These are phyloP conservation scores for Petunia axillaris DNA, from an alignment of 257 asterid species.

Conservation along the genomic window DNA sequence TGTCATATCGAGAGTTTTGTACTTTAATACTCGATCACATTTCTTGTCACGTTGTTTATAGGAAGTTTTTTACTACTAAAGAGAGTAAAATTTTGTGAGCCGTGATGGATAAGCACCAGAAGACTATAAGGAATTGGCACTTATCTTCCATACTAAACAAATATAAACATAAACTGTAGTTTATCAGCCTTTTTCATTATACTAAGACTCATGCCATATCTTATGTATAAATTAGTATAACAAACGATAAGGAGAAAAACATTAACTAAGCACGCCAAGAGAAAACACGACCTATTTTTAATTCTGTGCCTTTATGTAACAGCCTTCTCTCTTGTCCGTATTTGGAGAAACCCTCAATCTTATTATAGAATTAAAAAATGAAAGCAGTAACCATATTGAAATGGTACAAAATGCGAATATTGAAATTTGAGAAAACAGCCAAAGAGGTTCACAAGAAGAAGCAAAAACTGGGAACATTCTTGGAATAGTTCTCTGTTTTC, in stretches of 20 bases:
- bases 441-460: constrained; percentile 20
- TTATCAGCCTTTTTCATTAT: no score
- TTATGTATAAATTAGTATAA: neutral
- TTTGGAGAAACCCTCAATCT: neutral
- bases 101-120: no score
- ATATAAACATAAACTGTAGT: no score
- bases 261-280: neutral
- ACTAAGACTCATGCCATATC: no score
- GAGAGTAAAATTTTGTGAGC: no score
- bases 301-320: neutral
- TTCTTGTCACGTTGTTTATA: no score
- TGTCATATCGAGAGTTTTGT: no score
- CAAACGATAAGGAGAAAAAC: neutral
- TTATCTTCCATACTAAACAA: no score
- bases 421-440: constrained; percentile 11
- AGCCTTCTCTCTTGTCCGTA: constrained; percentile 15
- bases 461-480: neutral
- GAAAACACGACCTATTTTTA: neutral
- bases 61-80: no score
- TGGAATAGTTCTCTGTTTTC: neutral
- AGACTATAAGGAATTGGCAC: no score
- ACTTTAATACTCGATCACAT: no score
- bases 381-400: neutral
- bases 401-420: constrained; percentile 4
- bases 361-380: neutral